Evolutionary conservation across 371 early-diverging fungal genomes (phyloP), one percentile per base, ranked within the genome.

Genomic region (Phascolomyces articulosus): DNA sequence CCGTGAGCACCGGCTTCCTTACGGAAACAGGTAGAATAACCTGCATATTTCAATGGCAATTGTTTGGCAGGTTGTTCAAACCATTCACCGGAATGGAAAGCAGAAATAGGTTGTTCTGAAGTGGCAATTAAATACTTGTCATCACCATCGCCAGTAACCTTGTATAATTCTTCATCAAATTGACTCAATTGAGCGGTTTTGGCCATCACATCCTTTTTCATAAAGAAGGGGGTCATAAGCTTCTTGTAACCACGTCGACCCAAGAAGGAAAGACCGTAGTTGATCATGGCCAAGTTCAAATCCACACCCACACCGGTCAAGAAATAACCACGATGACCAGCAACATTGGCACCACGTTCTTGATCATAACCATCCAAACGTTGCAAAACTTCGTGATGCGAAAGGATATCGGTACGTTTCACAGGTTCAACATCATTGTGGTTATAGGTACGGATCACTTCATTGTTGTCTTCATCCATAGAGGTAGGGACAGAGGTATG

Each of bases 1-100:
- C 99, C 99, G 74, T 97, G 97, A 2, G 99, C 96, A 65, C 99
- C 99, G 40, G 99, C 99, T 82, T 99, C 99, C 78, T 99, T 99
- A 70, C 99, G 94, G 93, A 99, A 99, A 85, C 99, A 99, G 38
- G 99, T 96, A 41, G 99, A 99, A 75, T 94, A 94, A 59, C 99
- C 99, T 56, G 97, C 98, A 77, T 97, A 91, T 87, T 93, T 95
- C 76, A 95, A 78, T 26, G 99, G 99, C 60, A 98, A 83, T 70
- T 97, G 94, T 74, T 91, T 89, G 40, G 87, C 81, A 62, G 96
- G 93, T 78, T 96, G 89, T 64, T 92, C 91, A 69, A 98, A 95
- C 97, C 98, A 97, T 85, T 99, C 99, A 70, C 92, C 90, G 63
- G 93, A 85, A 80, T 99, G 98, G 89, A 92, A 94, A 28, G 98